A percentile compares a stretch with the other conserved stretches of the same genome.
Conservation (phyloP, 108 stramenopile genomes). For the Pseudonitzschia pungens region DNA sequence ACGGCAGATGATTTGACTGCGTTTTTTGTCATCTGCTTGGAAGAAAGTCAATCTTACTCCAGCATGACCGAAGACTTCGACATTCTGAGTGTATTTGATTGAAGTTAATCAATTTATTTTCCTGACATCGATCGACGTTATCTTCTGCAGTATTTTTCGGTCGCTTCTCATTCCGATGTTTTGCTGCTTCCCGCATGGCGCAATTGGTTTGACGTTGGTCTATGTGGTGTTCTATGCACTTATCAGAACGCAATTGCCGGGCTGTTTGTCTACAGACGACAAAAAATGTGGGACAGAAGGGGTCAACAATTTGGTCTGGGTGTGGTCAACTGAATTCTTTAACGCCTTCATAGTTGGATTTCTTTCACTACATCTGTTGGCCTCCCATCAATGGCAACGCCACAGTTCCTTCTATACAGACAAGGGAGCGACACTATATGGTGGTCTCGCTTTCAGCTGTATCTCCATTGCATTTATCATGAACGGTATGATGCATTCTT, state of each 20-base stretch:
- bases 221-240: background rate
- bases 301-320: background rate
- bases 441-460: conserved; percentile 4
- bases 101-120: background rate
- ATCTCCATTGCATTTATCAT: background rate
- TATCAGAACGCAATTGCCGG: background rate
- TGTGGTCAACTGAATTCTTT: conserved; percentile 13
- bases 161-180: conserved; percentile 5
- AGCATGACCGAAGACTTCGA: no score
- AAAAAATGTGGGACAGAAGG: conserved; percentile 1
- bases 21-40: no score
- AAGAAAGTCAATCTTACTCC: no score
- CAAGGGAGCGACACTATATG: background rate
- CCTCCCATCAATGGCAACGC: background rate
- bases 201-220: background rate
- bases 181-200: conserved; percentile 11
- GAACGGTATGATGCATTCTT: background rate
- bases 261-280: background rate
- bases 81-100: background rate
- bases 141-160: background rate
- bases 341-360: conserved; percentile 2
- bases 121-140: background rate
- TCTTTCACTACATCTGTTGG: conserved; percentile 7
- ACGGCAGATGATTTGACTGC: background rate
- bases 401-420: background rate